Base-by-base conservation (phyloP, 306 rosid species). In the Morella rubra region DNA sequence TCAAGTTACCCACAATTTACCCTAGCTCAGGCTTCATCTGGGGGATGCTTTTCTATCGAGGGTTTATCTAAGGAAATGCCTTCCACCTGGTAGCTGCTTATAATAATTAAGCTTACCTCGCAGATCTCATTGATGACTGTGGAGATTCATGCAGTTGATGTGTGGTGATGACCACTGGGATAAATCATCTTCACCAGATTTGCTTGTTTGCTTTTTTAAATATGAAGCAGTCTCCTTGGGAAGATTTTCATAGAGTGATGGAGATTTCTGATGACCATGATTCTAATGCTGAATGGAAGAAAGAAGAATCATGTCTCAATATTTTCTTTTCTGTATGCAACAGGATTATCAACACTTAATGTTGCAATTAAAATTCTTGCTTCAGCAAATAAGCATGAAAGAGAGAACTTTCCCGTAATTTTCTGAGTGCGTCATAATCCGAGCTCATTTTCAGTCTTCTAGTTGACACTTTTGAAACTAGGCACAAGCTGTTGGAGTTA, bases 11-110 rank as follows among this genome's bases (percentile, higher is more conserved):
- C 18, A 18, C 56, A 44, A 12, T 4, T 49, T n/a, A 18, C 44
- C 14, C 42, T 68, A 76, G 75, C 65, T 54, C 64, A 8, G 60
- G 75, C 60, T 81, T 52, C 61, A 45, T 71, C 73, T 70, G 71
- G 22, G 82, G 58, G 44, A 62, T 78, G 59, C 60, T 41, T 18
- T 42, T 61, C 55, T 20, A 24, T 72, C 72, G 44, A 52, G n/a
- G 53, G 7, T n/a, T 69, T 15, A 8, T 54, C 59, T 20, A 18
- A 27, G 68, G 70, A 73, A 67, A 47, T 46, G 58, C 41, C 62
- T 42, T 42, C 14, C 45, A 42, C 42, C 46, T 77, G n/a, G 76
- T 64, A 66, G 15, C 13, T 66, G 71, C 50, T 59, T 18, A 41
- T 16, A 16, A 65, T 40, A 65, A 42, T 19, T 16, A 66, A 66